Base-by-base conservation (phyloP, 2,329 filamentous ascomycete genomes). In the Alternaria tenuissima region DNA sequence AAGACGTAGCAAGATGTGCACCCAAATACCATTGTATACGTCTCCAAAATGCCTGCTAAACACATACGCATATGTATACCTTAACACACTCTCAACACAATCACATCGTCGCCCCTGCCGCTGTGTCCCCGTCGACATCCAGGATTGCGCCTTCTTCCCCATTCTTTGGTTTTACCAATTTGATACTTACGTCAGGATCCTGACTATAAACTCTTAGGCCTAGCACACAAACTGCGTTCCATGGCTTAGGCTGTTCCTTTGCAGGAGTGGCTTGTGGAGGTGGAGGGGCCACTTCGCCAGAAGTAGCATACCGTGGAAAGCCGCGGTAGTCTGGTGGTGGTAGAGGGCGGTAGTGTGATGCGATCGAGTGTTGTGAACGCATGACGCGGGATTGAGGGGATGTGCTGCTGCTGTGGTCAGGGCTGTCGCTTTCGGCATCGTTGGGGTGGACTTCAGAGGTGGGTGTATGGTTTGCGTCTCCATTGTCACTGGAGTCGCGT, bases 221-320 rank as follows among this genome's bases (percentile, higher is more conserved):
- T 3, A 88, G 78, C 2, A 88, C 85, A 64, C 85, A 87, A 0
- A 88, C 81, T 0, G 87, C 86, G 64, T 88, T 87, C 87, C 86
- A 88, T 0, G 84, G 84, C 55, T 74, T 75, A 16, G 65, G 63
- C 28, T 63, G 66, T 30, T 65, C 62, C 34, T 69, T 65, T 12
- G 43, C 47, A 18, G 57, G 14, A n/a, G 38, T 20, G 1, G 5
- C 30, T 47, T 26, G 14, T 12, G 51, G 55, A 11, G 56, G 51
- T 3, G 56, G 60, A 11, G 46, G 22, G 3, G 54, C 5, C 4
- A 24, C 14, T 24, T 22, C 14, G 8, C 46, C 30, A 20, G 32
- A 49, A 49, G n/a, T 20, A 24, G 34, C 46, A 41, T 41, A 11
- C 20, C 38, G 59, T 16, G 22, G 49, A 12, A 18, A 41, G 34